Evolutionary conservation across 305 asterid genomes (phyloP), one percentile per base, ranked within the genome.

Genomic region (Solanum hybrid): DNA sequence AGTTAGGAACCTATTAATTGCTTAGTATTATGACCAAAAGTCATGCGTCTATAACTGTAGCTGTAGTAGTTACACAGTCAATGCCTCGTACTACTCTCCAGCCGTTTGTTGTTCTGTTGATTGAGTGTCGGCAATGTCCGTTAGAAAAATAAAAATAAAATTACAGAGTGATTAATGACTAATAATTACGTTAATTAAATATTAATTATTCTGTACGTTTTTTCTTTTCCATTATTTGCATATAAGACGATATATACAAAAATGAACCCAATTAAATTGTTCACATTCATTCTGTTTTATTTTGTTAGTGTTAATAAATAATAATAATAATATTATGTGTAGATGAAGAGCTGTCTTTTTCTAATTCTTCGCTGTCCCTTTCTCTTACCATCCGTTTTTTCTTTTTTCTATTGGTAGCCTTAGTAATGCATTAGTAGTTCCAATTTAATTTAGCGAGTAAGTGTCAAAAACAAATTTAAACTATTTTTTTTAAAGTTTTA

Each of bases 351-450:
- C 91, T 88, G 92, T 91, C 91, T 71, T 89, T 81, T 90, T 87
- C 89, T 78, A 79, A 64, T 87, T 89, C 76, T 87, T 92, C 85
- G 91, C 86, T 91, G 93, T 91, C 92, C 87, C 92, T 91, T 93
- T 90, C 93, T 87, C 94, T 91, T 91, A 87, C 92, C 93, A 89
- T 88, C 88, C 93, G 92, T 81, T 92, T 87, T 92, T 87, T 79
- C 32, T 10, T 64, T 64, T 85, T 73, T 64, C 77, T 86, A 38
- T 66, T 40, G 69, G 73, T 71, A 73, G 5, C 12, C 66, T 2
- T 46, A 72, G 13, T 29, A 31, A 1, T 36, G 4, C 12, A 85
- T 38, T 40, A 75, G 7, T 69, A 38, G 46, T 10, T 40, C 31
- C 13, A 42, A 77, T 90, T 85, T 42, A 73, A 38, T 84, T 46